Evolutionary conservation across 2,329 filamentous ascomycete species (phyloP).

Genomic region (Helotiales sp.): DNA sequence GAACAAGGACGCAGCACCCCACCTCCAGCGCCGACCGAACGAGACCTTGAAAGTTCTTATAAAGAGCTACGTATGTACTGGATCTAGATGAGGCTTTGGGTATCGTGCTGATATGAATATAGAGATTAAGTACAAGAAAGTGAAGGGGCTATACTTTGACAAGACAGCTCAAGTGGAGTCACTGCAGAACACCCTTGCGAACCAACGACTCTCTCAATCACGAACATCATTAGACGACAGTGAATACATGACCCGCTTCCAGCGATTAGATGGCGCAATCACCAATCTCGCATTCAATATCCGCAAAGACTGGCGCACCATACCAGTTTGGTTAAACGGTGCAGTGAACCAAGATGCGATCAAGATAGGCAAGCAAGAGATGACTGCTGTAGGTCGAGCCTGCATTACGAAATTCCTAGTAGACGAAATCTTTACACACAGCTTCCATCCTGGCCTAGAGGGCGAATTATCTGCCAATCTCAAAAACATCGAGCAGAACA

Average conservation of each 20-base stretch:
- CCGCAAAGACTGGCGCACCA: slow-evolving; percentile 84
- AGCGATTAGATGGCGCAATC: slow-evolving; percentile 87
- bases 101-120: slow-evolving; percentile 14
- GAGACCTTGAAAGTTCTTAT: slow-evolving; percentile 38
- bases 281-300: slow-evolving; percentile 96
- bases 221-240: slow-evolving; percentile 93
- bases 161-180: slow-evolving; percentile 87
- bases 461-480: slow-evolving; percentile 72
- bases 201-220: slow-evolving; percentile 91
- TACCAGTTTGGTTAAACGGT: slow-evolving; percentile 77
- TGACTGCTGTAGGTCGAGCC: slow-evolving; percentile 91
- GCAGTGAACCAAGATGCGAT: slow-evolving; percentile 85
- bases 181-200: slow-evolving; percentile 94
- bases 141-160: slow-evolving; percentile 97
- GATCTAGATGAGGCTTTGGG: not conserved
- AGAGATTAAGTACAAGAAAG: slow-evolving; percentile 97
- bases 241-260: slow-evolving; percentile 88
- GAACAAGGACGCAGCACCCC: slow-evolving; percentile 49
- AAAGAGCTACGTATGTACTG: slow-evolving; percentile 43
- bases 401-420: slow-evolving; percentile 88
- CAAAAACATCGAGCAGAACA: slow-evolving; percentile 85
- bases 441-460: slow-evolving; percentile 89
- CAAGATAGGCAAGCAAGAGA: slow-evolving; percentile 89
- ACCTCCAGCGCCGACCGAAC: slow-evolving; percentile 36
- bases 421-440: slow-evolving; percentile 86